Conservation (phyloP, 768 basidiomycete species). For the Trametes villosa region DNA sequence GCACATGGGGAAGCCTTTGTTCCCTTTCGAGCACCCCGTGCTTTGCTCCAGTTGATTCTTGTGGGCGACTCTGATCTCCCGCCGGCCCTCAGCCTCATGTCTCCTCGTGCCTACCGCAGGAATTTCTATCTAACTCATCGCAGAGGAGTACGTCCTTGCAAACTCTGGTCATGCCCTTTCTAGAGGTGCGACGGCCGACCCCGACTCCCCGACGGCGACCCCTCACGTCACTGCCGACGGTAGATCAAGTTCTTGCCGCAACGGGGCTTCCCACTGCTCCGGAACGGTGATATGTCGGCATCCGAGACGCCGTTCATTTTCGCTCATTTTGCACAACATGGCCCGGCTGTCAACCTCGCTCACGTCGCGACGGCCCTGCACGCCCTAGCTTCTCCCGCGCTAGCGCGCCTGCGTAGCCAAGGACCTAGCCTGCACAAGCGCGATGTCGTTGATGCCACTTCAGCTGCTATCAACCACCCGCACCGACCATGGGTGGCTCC, state of each 20-base stretch:
- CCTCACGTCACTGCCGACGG: not conserved
- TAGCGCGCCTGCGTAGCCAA: too few species aligned
- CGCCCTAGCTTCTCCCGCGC: too few species aligned
- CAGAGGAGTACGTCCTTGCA: not conserved
- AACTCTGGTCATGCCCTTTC: not conserved
- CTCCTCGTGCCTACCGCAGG: conserved; percentile 6
- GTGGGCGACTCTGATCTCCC: conserved; percentile 14
- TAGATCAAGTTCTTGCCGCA: not conserved
- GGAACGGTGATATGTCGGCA: conserved; percentile 1
- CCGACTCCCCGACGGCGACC: not conserved
- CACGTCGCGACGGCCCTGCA: conserved; percentile 1
- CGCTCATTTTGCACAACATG: not conserved
- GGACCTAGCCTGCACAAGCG: too few species aligned
- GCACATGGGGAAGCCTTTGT: conserved; percentile 7
- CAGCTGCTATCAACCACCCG: too few species aligned
- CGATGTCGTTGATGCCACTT: too few species aligned
- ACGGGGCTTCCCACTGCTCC: not conserved
- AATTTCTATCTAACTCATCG: conserved; percentile 12
- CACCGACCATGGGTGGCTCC: too few species aligned
- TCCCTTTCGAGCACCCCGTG: not conserved
- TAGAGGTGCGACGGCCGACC: not conserved
- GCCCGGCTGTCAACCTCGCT: not conserved
- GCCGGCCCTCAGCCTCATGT: not conserved
- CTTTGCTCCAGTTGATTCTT: conserved; percentile 18
- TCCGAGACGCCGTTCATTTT: conserved; percentile 1